Conservation (phyloP, 768 basidiomycete genomes). For the Xerocomus potaroensis region DNA sequence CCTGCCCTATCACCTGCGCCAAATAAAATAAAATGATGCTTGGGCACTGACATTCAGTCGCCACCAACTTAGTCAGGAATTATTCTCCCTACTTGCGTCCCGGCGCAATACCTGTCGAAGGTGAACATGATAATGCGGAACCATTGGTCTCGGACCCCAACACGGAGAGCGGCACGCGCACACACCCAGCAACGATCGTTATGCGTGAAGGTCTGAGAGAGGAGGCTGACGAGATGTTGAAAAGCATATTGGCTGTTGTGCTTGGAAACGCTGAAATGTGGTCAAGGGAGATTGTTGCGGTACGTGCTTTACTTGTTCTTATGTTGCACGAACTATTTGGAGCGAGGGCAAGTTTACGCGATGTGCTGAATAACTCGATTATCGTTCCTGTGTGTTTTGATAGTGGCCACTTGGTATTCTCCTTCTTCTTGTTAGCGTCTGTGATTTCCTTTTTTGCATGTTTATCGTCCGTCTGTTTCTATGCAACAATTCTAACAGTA, state of each 20-base stretch:
- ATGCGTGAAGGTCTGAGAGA: conserved; percentile 57
- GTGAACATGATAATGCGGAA: conserved; percentile 5
- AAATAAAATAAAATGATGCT: conserved; percentile 19
- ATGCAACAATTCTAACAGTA: conserved; percentile 15
- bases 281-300: conserved; percentile 52
- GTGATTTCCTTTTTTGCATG: neutral
- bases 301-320: conserved; percentile 11
- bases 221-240: conserved; percentile 75
- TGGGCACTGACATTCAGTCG: conserved; percentile 78
- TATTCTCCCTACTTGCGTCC: conserved; percentile 79
- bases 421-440: neutral
- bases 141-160: conserved; percentile 36
- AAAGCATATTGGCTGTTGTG: conserved; percentile 38
- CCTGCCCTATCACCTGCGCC: conserved; percentile 22
- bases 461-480: neutral
- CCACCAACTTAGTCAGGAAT: conserved; percentile 84
- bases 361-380: conserved; percentile 38
- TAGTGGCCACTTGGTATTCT: conserved; percentile 51
- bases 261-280: conserved; percentile 42
- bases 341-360: conserved; percentile 40
- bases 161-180: conserved; percentile 36
- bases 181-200: conserved; percentile 67
- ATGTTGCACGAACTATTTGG: conserved; percentile 3
- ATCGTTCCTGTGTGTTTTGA: neutral
- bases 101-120: conserved; percentile 10